Percentiles rank a stretch among this genome's conserved stretches.
These are phyloP conservation scores for Tricholoma terreum DNA, from an alignment of 768 basidiomycete species.

Conservation along the genomic window DNA sequence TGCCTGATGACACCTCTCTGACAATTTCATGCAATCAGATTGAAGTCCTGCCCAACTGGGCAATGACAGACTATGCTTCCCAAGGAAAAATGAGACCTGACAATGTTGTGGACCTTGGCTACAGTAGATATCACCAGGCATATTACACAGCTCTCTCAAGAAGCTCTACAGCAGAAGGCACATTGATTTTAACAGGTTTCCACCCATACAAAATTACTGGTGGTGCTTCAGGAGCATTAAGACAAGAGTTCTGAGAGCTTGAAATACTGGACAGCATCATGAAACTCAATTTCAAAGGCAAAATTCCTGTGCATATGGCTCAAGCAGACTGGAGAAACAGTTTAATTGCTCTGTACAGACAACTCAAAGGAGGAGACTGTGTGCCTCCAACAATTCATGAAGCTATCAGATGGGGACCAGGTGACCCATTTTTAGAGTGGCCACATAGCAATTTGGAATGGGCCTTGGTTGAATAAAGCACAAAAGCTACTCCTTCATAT, in stretches of 20 bases:
- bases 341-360: constrained; percentile 1
- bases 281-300: constrained; percentile 16
- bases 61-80: too few species aligned
- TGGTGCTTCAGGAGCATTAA: too few species aligned
- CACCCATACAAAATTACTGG: too few species aligned
- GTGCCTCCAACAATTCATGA: constrained; percentile 5
- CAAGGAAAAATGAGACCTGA: constrained; percentile 27
- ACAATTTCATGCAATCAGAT: too few species aligned
- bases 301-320: constrained; percentile 11
- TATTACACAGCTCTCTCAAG: too few species aligned
- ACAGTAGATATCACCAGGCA: neutral
- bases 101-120: constrained; percentile 26
- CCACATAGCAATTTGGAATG: too few species aligned
- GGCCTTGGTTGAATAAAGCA: neutral
- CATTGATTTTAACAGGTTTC: too few species aligned
- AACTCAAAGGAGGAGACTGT: constrained; percentile 9
- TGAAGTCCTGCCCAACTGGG: neutral
- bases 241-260: too few species aligned
- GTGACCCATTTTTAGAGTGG: constrained; percentile 5
- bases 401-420: constrained; percentile 4
- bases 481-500: neutral
- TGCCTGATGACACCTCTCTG: too few species aligned
- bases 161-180: too few species aligned
- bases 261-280: too few species aligned
- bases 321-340: too few species aligned